Conservation (phyloP, 257 asterid genomes). For the Forsythia viridissima region DNA sequence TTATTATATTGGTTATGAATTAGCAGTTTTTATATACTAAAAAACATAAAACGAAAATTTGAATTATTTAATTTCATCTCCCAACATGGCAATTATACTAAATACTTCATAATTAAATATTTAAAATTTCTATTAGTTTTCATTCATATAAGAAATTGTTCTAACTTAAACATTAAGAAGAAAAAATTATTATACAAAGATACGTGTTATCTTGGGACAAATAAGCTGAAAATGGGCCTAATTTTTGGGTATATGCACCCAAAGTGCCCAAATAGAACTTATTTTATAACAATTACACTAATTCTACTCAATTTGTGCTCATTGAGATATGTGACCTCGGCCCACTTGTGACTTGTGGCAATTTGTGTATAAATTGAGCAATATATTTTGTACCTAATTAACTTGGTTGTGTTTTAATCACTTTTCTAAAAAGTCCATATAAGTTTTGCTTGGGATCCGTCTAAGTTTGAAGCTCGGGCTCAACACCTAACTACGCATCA, state of each 20-base stretch:
- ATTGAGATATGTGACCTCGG: slow-evolving; percentile 16
- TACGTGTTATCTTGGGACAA: slow-evolving; percentile 16
- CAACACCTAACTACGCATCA: too few relatives aligned
- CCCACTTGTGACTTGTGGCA: slow-evolving; percentile 1
- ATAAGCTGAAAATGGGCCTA: slow-evolving; percentile 28
- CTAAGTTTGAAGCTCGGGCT: too few relatives aligned
- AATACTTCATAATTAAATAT: neutral
- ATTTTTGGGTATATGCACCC: slow-evolving; percentile 32
- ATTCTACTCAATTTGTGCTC: slow-evolving; percentile 2
- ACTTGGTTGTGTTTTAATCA: neutral
- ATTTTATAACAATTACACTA: slow-evolving; percentile 1
- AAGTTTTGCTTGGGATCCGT: too few relatives aligned
- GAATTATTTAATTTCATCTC: too few relatives aligned
- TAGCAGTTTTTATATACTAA: too few relatives aligned
- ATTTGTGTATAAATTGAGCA: neutral
- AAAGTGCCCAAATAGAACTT: neutral
- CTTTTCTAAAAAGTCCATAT: too few relatives aligned
- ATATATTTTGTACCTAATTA: neutral
- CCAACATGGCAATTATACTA: too few relatives aligned
- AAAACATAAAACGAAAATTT: too few relatives aligned
- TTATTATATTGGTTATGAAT: too few relatives aligned
- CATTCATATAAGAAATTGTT: neutral
- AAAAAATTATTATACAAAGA: neutral
- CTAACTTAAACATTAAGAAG: neutral
- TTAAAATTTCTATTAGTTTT: neutral